A percentile compares a stretch with the other conserved stretches of the same genome.
Evolutionary conservation across 768 basidiomycete species (phyloP).

Genomic region (Hericium rajendrae): DNA sequence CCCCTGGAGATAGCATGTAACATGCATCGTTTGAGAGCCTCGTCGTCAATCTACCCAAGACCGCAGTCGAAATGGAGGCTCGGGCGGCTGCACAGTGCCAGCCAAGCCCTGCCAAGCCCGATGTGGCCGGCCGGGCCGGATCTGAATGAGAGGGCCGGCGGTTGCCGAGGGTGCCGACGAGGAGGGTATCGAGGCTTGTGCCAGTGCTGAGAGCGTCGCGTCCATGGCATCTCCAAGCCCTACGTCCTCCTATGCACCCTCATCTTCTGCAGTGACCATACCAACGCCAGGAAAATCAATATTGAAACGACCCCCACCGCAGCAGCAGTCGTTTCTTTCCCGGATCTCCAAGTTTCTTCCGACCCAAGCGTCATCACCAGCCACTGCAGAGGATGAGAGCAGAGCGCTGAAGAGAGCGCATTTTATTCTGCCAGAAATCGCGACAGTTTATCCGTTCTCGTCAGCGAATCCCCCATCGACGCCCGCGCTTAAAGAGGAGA

Average conservation of each 20-base stretch:
- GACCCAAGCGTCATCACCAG: conserved; percentile 28
- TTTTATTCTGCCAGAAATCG: conserved; percentile 81
- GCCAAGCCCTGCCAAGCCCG: no score
- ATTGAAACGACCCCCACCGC: conserved; percentile 64
- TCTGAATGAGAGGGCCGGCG: no score
- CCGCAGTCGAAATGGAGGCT: no score
- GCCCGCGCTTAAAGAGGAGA: conserved; percentile 71
- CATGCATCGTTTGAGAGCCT: no score
- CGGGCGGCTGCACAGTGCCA: no score
- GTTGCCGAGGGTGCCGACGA: no score
- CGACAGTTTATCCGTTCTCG: conserved; percentile 86
- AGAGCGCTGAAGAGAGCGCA: conserved; percentile 79
- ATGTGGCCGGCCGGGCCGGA: no score
- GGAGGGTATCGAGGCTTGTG: no score
- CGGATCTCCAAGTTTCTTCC: conserved; percentile 70
- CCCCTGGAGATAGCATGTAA: no score
- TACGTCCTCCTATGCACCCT: conserved; percentile 51
- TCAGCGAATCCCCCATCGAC: conserved; percentile 76
- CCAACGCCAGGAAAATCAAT: conserved; percentile 75
- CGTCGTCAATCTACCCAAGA: no score
- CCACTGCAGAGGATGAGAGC: conserved; percentile 30
- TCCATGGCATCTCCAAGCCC: conserved; percentile 19
- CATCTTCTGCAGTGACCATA: conserved; percentile 75
- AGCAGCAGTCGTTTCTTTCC: conserved; percentile 60
- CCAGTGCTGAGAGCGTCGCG: background rate